Evolutionary conservation across 495 filamentous ascomycete species (phyloP), one percentile per base, ranked within the genome.

Genomic region (Daldinia loculata): DNA sequence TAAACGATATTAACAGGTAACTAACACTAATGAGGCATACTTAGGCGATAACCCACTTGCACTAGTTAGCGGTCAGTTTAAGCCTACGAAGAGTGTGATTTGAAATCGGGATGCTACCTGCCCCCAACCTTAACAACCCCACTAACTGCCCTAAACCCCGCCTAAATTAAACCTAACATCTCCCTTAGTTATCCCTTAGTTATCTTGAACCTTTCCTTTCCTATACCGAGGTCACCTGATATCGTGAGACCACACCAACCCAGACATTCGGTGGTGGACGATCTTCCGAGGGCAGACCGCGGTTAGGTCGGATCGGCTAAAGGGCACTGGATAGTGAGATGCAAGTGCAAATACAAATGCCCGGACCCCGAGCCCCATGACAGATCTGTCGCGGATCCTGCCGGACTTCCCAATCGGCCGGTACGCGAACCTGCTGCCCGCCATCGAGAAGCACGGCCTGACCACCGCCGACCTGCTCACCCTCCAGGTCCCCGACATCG

Each of bases 391-490:
- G 75, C 84, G 87, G 77, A 87, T 94, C 77, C 89, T 97, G 57
- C 95, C 95, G 71, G 82, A 86, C 80, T 97, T 97, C 81, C 78
- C 84, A 34, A 81, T 87, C 69, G 88, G 87, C 63, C 85, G 87
- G 74, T 93, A 89, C 77, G 83, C 89, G 5, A 88, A 90, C 74
- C 90, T 98, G 17, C 81, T 98, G 26, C 90, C 93, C 1, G 89
- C 89, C 1, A 84, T 98, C 38, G 94, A 98, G 78, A 87, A 88
- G 75, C 84, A 88, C 75, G 78, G 82, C 30, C 83, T 98, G 75
- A 93, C 91, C 6, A 92, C 89, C 26, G 89, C 89, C 68, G 95
- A 99, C 76, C 89, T 99, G 38, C 84, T 99, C 72, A 92, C 92
- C 1, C 89, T 96, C 70, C 91, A 97, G 78, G 84, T 88, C 7